Evolutionary conservation across 495 filamentous ascomycete species (phyloP), one percentile per base, ranked within the genome.

Genomic region (Penicillium riverlandense): DNA sequence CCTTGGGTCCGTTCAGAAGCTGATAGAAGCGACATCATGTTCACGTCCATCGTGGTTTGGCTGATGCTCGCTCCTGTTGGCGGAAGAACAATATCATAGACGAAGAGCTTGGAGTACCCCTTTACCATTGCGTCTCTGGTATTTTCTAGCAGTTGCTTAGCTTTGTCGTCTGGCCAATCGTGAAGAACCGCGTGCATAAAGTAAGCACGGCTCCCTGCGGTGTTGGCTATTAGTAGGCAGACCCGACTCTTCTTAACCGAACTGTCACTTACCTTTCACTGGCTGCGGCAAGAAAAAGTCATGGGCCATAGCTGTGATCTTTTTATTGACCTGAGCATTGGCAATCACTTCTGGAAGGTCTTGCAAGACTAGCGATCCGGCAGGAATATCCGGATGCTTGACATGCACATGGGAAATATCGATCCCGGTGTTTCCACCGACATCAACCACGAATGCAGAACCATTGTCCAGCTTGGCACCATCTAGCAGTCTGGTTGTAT

Each of bases 261-360:
- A 12, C 11, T 16, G 11, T 28, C 1, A 37, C 47, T 53, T 40
- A 65, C 72, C 70, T 58, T 68, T 70, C 7, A 79, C 54, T 1
- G 71, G 68, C 46, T 82, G 72, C 11, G 59, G 56, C 8, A 62
- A 50, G 45, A 70, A 77, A 52, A 80, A 76, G 52, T 79, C 65
- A 40, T 78, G 62, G 1, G 39, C 61, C 58, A 70, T 63, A 6
- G 63, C 55, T 37, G 68, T 66, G 33, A 80, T 61, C 0, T 68
- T 72, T 9, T 58, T 43, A 29, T 62, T 55, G 3, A 63, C 50
- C 15, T 61, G 57, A 0, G 59, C 63, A 8, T 58, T 59, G 31
- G 56, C 57, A 37, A 77, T 61, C 0, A 67, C 60, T 14, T 66
- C 54, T 2, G 69, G 59, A 1, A 72, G 61, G 48, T 82, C 79